A percentile compares a stretch with the other conserved stretches of the same genome.
Conservation (phyloP, 2,329 filamentous ascomycete species). For the Orbilia brochopaga region DNA sequence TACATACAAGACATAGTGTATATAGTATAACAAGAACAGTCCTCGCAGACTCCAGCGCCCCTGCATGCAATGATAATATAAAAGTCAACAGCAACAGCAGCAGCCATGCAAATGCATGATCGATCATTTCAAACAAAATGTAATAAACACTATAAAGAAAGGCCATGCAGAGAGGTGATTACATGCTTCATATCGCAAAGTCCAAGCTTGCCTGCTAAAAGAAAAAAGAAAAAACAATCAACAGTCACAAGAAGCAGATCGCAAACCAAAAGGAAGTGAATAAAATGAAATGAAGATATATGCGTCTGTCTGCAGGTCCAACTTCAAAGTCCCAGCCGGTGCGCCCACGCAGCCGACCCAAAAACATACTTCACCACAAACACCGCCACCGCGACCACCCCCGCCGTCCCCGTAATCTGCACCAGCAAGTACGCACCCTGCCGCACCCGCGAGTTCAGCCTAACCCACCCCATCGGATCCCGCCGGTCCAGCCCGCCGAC, state of each 20-base stretch:
- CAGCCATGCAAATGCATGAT: conserved; percentile 29
- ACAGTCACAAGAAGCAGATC: conserved; percentile 12
- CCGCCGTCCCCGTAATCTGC: conserved; percentile 40
- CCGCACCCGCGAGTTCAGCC: conserved; percentile 25
- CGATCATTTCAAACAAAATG: too few species aligned
- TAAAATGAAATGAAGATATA: background rate
- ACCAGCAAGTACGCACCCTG: conserved; percentile 35
- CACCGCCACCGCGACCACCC: conserved; percentile 36
- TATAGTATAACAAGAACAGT: conserved; percentile 24
- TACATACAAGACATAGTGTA: conserved; percentile 1
- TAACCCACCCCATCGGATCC: conserved; percentile 48
- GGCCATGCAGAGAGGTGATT: too few species aligned
- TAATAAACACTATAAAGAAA: too few species aligned
- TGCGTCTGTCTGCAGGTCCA: too few species aligned
- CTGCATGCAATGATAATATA: conserved; percentile 41
- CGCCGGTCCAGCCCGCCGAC: conserved; percentile 24
- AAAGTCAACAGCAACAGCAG: background rate
- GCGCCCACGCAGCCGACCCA: conserved; percentile 37
- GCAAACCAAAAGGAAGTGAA: too few species aligned
- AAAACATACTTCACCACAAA: conserved; percentile 47
- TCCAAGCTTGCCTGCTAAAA: too few species aligned
- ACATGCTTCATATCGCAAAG: too few species aligned
- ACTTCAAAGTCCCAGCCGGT: conserved; percentile 38
- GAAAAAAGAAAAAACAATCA: too few species aligned
- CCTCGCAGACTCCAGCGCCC: conserved; percentile 33